These are phyloP conservation scores for Nitzschia sp. DNA, from an alignment of 108 stramenopile species.

Conservation along the genomic window DNA sequence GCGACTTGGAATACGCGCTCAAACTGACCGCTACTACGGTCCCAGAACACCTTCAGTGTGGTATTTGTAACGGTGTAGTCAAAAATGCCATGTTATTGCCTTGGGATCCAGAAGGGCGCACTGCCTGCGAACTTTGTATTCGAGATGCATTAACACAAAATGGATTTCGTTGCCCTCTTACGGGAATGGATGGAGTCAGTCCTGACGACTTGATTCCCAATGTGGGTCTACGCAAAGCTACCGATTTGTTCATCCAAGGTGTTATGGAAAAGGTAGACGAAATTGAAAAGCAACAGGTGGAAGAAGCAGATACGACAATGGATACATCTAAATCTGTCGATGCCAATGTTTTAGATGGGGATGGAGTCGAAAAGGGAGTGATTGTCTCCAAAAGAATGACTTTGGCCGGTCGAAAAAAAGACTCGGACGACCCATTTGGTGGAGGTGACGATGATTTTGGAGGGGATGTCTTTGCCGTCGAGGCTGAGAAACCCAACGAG, in stretches of 20 bases:
- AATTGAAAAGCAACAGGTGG: constrained; percentile 77
- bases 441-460: constrained; percentile 78
- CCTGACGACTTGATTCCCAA: constrained; percentile 84
- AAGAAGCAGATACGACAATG: constrained; percentile 30
- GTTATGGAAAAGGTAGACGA: constrained; percentile 82
- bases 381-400: constrained; percentile 52
- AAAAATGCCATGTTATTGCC: constrained; percentile 81
- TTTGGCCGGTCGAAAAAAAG: constrained; percentile 26
- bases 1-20: constrained; percentile 79
- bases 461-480: constrained; percentile 87
- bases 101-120: constrained; percentile 81
- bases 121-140: constrained; percentile 80
- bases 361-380: constrained; percentile 59
- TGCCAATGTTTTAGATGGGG: constrained; percentile 50
- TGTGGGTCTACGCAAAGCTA: constrained; percentile 78
- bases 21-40: constrained; percentile 73
- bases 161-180: constrained; percentile 82
- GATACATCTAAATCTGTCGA: constrained; percentile 23
- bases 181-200: constrained; percentile 79
- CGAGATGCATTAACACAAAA: constrained; percentile 75
- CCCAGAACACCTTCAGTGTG: constrained; percentile 82
- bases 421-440: constrained; percentile 63
- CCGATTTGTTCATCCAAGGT: constrained; percentile 63
- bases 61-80: constrained; percentile 68
- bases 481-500: constrained; percentile 36